Evolutionary conservation across 2,329 filamentous ascomycete species (phyloP).

Genomic region (Pseudodiploospora longispora): DNA sequence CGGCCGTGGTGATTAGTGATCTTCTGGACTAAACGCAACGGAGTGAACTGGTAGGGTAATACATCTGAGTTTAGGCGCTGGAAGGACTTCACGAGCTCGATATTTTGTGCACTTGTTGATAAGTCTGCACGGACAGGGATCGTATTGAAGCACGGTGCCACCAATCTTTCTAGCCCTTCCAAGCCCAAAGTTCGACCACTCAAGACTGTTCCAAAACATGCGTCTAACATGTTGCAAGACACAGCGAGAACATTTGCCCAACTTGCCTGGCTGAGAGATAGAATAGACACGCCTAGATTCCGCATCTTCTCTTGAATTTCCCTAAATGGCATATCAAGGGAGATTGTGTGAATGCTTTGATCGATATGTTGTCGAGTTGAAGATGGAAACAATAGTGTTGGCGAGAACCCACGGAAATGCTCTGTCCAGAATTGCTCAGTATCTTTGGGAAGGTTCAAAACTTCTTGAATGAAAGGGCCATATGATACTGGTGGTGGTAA

Average conservation of each 20-base stretch:
- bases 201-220: slow-evolving; percentile 84
- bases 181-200: slow-evolving; percentile 65
- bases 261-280: slow-evolving; percentile 61
- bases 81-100: slow-evolving; percentile 50
- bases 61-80: slow-evolving; percentile 55
- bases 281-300: slow-evolving; percentile 49
- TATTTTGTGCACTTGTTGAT: slow-evolving; percentile 37
- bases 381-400: slow-evolving; percentile 19
- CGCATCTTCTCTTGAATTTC: slow-evolving; percentile 42
- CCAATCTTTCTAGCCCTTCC: slow-evolving; percentile 58
- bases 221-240: slow-evolving; percentile 48
- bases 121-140: slow-evolving; percentile 60
- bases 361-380: slow-evolving; percentile 13
- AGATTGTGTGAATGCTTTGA: slow-evolving; percentile 20
- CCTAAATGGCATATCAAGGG: slow-evolving; percentile 29
- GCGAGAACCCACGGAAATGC: slow-evolving; percentile 43
- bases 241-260: slow-evolving; percentile 61
- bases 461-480: slow-evolving; percentile 53
- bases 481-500: slow-evolving; percentile 49
- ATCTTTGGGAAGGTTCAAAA: slow-evolving; percentile 38
- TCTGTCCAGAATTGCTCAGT: slow-evolving; percentile 59
- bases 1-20: slow-evolving; percentile 32
- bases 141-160: slow-evolving; percentile 93
- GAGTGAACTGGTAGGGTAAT: slow-evolving; percentile 64
- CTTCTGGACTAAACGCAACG: slow-evolving; percentile 62